Percentiles rank a stretch among this genome's conserved stretches.
phyloP scores from a whole-genome alignment of 1,139 yeast species.

The Scheffersomyces quercinus region DNA sequence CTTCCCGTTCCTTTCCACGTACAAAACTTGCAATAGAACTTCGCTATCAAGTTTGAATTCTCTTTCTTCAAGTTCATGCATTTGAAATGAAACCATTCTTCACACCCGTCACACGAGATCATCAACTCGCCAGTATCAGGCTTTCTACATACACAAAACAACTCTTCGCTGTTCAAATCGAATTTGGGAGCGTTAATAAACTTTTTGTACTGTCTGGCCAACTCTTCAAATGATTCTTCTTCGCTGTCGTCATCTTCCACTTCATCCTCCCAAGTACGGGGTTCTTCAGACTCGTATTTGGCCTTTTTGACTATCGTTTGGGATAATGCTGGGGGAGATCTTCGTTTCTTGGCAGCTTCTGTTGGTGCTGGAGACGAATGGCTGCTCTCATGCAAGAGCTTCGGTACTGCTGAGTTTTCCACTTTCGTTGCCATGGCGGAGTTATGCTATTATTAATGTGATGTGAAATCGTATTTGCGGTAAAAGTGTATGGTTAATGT shows the following conservation, averaged over 20 bases:
- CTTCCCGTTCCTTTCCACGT: slow-evolving; percentile 44
- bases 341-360: slow-evolving; percentile 1
- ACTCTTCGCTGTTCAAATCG: slow-evolving; percentile 55
- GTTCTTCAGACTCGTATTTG: background rate
- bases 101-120: slow-evolving; percentile 95
- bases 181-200: slow-evolving; percentile 46
- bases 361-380: slow-evolving; percentile 1
- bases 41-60: slow-evolving; percentile 58
- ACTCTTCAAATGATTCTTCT: slow-evolving; percentile 35
- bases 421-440: background rate
- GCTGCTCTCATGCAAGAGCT: slow-evolving; percentile 1
- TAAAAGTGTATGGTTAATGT: too few species aligned
- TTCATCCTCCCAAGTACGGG: background rate
- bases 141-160: slow-evolving; percentile 76
- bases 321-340: slow-evolving; percentile 4
- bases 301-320: slow-evolving; percentile 1
- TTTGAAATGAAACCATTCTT: slow-evolving; percentile 89
- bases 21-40: slow-evolving; percentile 78
- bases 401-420: background rate
- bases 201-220: slow-evolving; percentile 47
- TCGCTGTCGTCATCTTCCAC: slow-evolving; percentile 5
- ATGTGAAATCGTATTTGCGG: too few species aligned
- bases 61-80: slow-evolving; percentile 66
- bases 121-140: slow-evolving; percentile 81
- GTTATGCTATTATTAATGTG: too few species aligned